Base-by-base conservation (phyloP, 2,329 filamentous ascomycete genomes). In the Sarocladiaceae sp. region DNA sequence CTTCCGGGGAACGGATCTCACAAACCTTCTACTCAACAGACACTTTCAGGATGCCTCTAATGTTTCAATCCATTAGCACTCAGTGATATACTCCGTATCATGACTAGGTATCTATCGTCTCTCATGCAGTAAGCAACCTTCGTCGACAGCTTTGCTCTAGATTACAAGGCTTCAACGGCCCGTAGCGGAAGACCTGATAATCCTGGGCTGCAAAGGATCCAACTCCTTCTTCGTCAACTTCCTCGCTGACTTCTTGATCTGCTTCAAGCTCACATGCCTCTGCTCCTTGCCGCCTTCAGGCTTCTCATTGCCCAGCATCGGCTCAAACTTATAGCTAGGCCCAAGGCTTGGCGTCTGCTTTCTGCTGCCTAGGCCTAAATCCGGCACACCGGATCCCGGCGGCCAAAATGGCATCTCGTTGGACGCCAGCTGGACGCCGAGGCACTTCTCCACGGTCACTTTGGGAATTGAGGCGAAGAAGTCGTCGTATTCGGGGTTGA, bases 391-490 rank as follows among this genome's bases (percentile, higher is more conserved):
- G 33, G 33, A 34, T 15, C 15, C 33, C 7, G 33, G 33, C 33
- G 33, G 33, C 7, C 10, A 19, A 19, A 9, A 48, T n/a, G 47
- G 47, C 21, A 24, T 44, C 21, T 48, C 47, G 33, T 46, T 46
- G 7, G 26, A 32, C 11, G 44, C 37, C 11, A 44, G 43, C 24
- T 50, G 48, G n/a, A 45, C 29, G 24, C 45, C 31, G 12, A 50
- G 33, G 23, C 48, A 50, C 26, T 48, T 40, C 12, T 50, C 45
- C 39, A 48, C 45, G 10, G 37, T 27, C 3, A 50, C 48, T 11
- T 20, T 13, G 4, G 48, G 48, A 13, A 50, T 20, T 3, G n/a
- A 26, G 15, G 23, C 34, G 19, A 50, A 50, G 29, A 50, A 50
- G 11, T 18, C 23, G 26, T 50, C 48, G 15, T 48, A 44, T 20